Base-by-base conservation (phyloP, 2,329 filamentous ascomycete species). In the Coniochaeta prunicola region DNA sequence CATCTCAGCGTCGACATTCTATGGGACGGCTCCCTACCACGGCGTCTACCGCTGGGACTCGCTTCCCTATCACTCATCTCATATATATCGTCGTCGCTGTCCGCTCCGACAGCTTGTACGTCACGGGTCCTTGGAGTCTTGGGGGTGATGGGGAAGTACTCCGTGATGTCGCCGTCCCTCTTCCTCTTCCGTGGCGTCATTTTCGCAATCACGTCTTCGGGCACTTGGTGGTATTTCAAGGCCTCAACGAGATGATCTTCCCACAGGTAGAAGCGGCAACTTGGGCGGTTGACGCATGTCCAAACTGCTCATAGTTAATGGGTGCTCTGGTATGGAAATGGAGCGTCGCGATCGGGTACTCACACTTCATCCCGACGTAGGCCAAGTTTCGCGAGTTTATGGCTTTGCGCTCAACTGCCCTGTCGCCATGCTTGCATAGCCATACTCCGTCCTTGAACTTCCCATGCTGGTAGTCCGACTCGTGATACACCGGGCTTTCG, bases 191-290 rank as follows among this genome's bases (percentile, higher is more conserved):
- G 17, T 6, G 54, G 54, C 4, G 34, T 40, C 33, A 42, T 42
- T 13, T 42, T 28, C 33, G 4, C 26, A 8, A 42, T 42, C 19
- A 30, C 36, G 28, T 56, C 54, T 19, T 56, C 34, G 1, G 54
- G 21, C 6, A 28, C 36, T 9, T 42, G 1, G 54, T 40, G 34
- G 26, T 56, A 42, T 17, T 42, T 56, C 21, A 56, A 9, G 2
- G 54, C 54, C 3, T 56, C 54, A 7, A n/a, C 21, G 9, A 56
- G n/a, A 19, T 56, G 54, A 34, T 56, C 54, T 15, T 56, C 34
- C 54, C 54, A 56, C 19, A 56, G 26, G 17, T 30, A 56, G 54
- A 56, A 56, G 21, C 54, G 54, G 17, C 54, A 56, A 34, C 33
- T 56, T 21, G 36, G 33, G 7, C 19, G 33, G 34, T n/a, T 56